A percentile compares a stretch with the other conserved stretches of the same genome.
Evolutionary conservation across 192 early-diverging fungal species (phyloP).

Genomic region (Gamsiella multidivaricata): DNA sequence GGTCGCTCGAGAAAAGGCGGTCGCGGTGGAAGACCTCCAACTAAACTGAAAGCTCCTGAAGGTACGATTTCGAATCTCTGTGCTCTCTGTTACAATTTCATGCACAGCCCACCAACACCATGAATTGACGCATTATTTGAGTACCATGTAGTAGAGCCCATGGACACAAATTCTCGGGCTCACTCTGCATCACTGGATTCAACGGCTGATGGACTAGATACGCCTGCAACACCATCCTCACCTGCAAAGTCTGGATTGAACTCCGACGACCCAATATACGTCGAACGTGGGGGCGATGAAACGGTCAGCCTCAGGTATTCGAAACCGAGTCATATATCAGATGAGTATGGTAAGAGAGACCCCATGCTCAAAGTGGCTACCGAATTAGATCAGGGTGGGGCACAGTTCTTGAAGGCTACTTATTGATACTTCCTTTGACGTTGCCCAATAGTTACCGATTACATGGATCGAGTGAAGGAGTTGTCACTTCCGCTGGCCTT

Average conservation of each 20-base stretch:
- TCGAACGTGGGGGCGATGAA: constrained; percentile 57
- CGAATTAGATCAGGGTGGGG: too few relatives aligned
- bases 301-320: constrained; percentile 52
- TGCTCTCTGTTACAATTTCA: too few relatives aligned
- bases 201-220: constrained; percentile 13
- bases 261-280: constrained; percentile 13
- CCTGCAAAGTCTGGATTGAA: constrained; percentile 26
- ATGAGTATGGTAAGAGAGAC: constrained; percentile 49
- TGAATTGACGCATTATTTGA: neutral
- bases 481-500: constrained; percentile 49
- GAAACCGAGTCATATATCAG: constrained; percentile 49
- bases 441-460: constrained; percentile 52
- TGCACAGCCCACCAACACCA: too few relatives aligned
- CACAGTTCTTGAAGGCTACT: too few relatives aligned
- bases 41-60: constrained; percentile 26
- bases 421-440: neutral
- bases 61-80: constrained; percentile 17
- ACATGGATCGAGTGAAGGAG: constrained; percentile 52
- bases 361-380: too few relatives aligned
- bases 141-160: constrained; percentile 5
- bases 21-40: constrained; percentile 40
- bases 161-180: constrained; percentile 20
- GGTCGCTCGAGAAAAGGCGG: constrained; percentile 57
- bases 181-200: constrained; percentile 33
- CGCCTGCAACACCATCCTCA: constrained; percentile 19